phyloP scores from a whole-genome alignment of 805 yeast genomes.

The Blastobotrys attinorum region DNA sequence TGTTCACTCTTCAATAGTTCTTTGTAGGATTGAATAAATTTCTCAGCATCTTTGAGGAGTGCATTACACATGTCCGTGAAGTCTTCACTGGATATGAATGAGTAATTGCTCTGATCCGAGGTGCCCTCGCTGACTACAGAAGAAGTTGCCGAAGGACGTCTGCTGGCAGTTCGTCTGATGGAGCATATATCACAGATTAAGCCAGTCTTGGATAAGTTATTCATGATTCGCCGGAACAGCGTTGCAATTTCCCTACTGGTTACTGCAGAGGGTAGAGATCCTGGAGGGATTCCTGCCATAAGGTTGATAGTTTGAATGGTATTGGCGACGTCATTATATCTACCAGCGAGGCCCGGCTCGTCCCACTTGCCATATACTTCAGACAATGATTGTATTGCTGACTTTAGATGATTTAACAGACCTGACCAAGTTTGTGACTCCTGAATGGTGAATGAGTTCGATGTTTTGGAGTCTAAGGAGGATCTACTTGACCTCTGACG shows the following conservation, averaged over 20 bases:
- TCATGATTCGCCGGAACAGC: constrained; percentile 15
- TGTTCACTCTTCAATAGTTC: neutral
- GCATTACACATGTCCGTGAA: constrained; percentile 1
- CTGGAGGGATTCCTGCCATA: constrained; percentile 19
- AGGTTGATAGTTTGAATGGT: constrained; percentile 13
- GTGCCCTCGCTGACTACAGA: neutral
- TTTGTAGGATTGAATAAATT: neutral
- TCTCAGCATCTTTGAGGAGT: neutral
- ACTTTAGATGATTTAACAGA: constrained; percentile 8
- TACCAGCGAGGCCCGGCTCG: constrained; percentile 2
- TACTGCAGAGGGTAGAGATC: constrained; percentile 14
- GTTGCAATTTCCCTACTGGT: constrained; percentile 13
- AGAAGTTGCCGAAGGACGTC: constrained; percentile 4
- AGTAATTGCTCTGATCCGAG: neutral
- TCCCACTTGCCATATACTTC: constrained; percentile 6
- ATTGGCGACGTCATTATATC: constrained; percentile 8
- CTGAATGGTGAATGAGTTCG: constrained; percentile 1
- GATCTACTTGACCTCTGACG: neutral
- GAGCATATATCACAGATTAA: constrained; percentile 13
- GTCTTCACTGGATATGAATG: neutral
- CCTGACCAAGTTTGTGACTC: constrained; percentile 14
- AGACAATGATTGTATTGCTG: neutral
- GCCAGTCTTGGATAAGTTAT: constrained; percentile 13
- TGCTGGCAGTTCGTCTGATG: constrained; percentile 6
- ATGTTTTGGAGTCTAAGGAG: constrained; percentile 3